Percentiles rank a stretch among this genome's conserved stretches.
These are phyloP conservation scores for Lodderomyces oxycetoniae DNA, from an alignment of 1,139 yeast genomes.

Conservation along the genomic window DNA sequence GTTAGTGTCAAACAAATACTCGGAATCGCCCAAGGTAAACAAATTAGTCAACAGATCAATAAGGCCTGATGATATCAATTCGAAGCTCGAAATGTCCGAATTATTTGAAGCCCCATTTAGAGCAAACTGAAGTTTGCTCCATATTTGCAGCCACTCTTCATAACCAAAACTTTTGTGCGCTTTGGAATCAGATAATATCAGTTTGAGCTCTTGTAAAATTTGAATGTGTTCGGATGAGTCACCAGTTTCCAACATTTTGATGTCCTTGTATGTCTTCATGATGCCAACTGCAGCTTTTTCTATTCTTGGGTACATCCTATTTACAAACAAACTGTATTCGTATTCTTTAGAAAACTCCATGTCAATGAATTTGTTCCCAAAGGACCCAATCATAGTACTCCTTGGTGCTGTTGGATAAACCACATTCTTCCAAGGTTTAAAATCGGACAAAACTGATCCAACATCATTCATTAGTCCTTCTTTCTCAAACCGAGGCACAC, in stretches of 20 bases:
- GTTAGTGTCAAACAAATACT: conserved; percentile 20
- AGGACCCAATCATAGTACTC: conserved; percentile 10
- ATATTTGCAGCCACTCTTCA: conserved; percentile 42
- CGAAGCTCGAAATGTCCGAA: conserved; percentile 60
- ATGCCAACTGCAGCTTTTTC: conserved; percentile 19
- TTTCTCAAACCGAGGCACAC: conserved; percentile 51
- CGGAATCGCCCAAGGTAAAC: conserved; percentile 26
- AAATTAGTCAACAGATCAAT: conserved; percentile 43
- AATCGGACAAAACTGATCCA: conserved; percentile 13
- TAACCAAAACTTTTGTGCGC: conserved; percentile 15
- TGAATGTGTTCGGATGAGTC: conserved; percentile 18
- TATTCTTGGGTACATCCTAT: conserved; percentile 19
- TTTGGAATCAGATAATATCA: conserved; percentile 12
- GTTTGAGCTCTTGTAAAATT: conserved; percentile 17
- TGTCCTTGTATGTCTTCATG: conserved; percentile 16
- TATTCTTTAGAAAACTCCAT: conserved; percentile 31
- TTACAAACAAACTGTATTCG: conserved; percentile 20
- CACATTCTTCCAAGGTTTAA: conserved; percentile 15
- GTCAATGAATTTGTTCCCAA: conserved; percentile 27
- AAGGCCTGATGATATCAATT: conserved; percentile 66
- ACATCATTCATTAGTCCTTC: conserved; percentile 70
- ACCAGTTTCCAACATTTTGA: conserved; percentile 14
- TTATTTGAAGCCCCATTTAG: conserved; percentile 18
- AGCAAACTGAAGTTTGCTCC: conserved; percentile 41
- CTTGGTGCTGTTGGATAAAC: conserved; percentile 7